These are phyloP conservation scores for Lumnitzera littorea DNA, from an alignment of 345 rosid species.

Conservation along the genomic window DNA sequence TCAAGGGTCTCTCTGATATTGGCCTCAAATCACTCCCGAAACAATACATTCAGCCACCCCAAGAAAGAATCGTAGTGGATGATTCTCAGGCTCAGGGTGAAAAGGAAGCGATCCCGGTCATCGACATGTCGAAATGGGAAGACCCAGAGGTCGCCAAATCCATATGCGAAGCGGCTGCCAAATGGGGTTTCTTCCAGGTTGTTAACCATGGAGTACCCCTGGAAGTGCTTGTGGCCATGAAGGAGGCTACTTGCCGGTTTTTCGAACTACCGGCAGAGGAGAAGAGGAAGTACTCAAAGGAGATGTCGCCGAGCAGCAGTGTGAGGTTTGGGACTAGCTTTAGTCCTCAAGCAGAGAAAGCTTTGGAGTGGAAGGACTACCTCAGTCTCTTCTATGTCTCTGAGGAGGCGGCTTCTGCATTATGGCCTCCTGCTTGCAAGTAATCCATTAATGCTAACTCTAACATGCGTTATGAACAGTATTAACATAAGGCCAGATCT, in stretches of 20 bases:
- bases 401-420: conserved; percentile 29
- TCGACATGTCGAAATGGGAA: conserved; percentile 14
- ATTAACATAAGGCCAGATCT: no score
- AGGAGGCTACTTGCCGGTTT: conserved; percentile 6
- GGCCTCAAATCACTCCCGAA: conserved; percentile 14
- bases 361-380: conserved; percentile 50
- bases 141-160: conserved; percentile 8
- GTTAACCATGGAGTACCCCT: conserved; percentile 13
- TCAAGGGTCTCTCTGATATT: conserved; percentile 16
- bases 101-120: conserved; percentile 7
- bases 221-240: conserved; percentile 5
- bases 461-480: neutral
- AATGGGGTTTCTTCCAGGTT: conserved; percentile 12
- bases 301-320: conserved; percentile 16
- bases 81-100: neutral
- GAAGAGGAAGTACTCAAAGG: conserved; percentile 12
- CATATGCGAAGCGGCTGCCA: conserved; percentile 17
- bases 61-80: conserved; percentile 4
- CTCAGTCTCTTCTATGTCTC: conserved; percentile 43
- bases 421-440: conserved; percentile 43
- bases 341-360: conserved; percentile 33
- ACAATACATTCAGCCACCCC: conserved; percentile 11
- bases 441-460: neutral
- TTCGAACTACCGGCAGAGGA: conserved; percentile 10
- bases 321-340: conserved; percentile 33